Percentiles rank a stretch among this genome's conserved stretches.
Conservation (phyloP, 805 yeast genomes). For the Ogataea haglerorum region DNA sequence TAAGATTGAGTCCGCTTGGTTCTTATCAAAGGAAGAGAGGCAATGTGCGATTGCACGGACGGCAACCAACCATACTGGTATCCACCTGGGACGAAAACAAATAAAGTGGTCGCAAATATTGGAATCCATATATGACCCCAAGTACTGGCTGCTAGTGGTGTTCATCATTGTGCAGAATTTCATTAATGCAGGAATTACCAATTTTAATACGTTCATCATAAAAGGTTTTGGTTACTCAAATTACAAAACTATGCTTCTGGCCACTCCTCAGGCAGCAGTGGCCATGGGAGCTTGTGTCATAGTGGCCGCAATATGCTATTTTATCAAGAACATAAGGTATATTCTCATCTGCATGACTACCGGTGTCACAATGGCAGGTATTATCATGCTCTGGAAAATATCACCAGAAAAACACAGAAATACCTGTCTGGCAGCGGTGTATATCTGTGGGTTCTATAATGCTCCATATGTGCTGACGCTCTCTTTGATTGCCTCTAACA, state of each 20-base stretch:
- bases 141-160: constrained; percentile 31
- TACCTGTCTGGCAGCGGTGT: constrained; percentile 25
- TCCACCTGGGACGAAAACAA: constrained; percentile 35
- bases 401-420: constrained; percentile 16
- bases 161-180: constrained; percentile 40
- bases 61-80: constrained; percentile 36
- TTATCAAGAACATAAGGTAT: constrained; percentile 23
- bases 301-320: constrained; percentile 21
- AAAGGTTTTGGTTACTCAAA: constrained; percentile 34
- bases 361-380: constrained; percentile 31
- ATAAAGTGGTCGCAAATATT: constrained; percentile 29
- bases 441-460: constrained; percentile 22
- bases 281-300: constrained; percentile 34
- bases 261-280: constrained; percentile 33
- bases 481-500: constrained; percentile 35
- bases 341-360: constrained; percentile 25
- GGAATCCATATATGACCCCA: constrained; percentile 35
- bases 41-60: constrained; percentile 31
- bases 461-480: constrained; percentile 22
- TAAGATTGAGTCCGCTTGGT: constrained; percentile 34
- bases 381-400: constrained; percentile 26
- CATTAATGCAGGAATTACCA: constrained; percentile 57
- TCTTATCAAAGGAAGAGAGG: constrained; percentile 37
- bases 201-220: constrained; percentile 45
- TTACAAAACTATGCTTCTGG: constrained; percentile 35